Evolutionary conservation across 2,329 filamentous ascomycete species (phyloP).

Genomic region (Botryotinia globosa): DNA sequence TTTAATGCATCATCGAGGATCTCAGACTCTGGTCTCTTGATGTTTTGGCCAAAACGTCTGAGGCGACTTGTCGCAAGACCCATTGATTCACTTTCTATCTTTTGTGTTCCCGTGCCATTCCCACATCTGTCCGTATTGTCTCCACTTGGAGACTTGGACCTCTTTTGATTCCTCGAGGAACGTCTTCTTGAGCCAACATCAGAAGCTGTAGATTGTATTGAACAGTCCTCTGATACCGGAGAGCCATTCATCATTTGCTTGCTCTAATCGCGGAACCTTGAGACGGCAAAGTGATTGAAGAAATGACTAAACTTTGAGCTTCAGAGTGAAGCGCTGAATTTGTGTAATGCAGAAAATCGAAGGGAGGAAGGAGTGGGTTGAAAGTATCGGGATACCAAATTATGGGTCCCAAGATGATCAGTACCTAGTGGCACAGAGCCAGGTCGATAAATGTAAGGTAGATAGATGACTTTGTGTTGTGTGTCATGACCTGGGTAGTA

Average conservation of each 20-base stretch:
- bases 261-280: neutral
- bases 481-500: neutral
- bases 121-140: neutral
- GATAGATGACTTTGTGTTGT: neutral
- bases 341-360: neutral
- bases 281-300: neutral
- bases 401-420: neutral
- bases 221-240: neutral
- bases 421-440: neutral
- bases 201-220: neutral
- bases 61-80: neutral
- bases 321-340: neutral
- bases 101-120: neutral
- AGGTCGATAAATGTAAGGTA: neutral
- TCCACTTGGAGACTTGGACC: conserved; percentile 12
- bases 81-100: neutral
- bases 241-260: conserved; percentile 1
- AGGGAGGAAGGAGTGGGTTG: no score
- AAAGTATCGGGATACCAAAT: neutral
- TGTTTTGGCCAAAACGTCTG: neutral
- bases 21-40: conserved; percentile 1
- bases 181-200: conserved; percentile 7
- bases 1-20: conserved; percentile 39
- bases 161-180: conserved; percentile 11
- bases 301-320: neutral